These are phyloP conservation scores for Leccinum fibrillosum DNA, from an alignment of 768 basidiomycete species.

Conservation along the genomic window DNA sequence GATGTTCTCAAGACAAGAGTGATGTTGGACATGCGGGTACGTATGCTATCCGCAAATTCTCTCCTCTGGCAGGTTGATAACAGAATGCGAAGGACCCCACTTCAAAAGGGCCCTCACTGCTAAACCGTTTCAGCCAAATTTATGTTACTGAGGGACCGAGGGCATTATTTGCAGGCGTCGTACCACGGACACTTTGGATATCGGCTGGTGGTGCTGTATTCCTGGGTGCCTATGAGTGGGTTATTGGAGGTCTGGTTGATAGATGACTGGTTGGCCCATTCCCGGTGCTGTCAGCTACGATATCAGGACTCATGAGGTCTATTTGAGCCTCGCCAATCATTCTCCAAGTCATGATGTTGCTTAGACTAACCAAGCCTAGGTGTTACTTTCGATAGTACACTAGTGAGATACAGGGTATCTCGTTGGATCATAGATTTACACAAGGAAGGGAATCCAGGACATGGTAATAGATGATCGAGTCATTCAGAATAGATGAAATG, in stretches of 20 bases:
- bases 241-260: slow-evolving; percentile 46
- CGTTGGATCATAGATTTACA: background rate
- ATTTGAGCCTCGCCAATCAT: background rate
- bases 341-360: background rate
- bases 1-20: slow-evolving; percentile 97
- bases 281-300: background rate
- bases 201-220: slow-evolving; percentile 96
- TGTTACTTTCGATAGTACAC: background rate
- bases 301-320: background rate
- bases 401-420: background rate
- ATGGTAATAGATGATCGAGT: too few species aligned
- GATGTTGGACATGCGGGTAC: slow-evolving; percentile 87
- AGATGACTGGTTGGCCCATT: slow-evolving; percentile 9
- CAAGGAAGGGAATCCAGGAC: too few species aligned
- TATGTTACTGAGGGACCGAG: slow-evolving; percentile 64
- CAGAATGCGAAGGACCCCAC: slow-evolving; percentile 42
- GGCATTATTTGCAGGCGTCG: slow-evolving; percentile 82
- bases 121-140: slow-evolving; percentile 60
- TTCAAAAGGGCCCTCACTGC: slow-evolving; percentile 52
- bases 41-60: slow-evolving; percentile 16
- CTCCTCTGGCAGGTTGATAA: background rate
- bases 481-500: too few species aligned
- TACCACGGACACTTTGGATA: slow-evolving; percentile 95
- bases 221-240: slow-evolving; percentile 93
- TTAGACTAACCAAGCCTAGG: background rate